These are phyloP conservation scores for Russula sp. DNA, from an alignment of 768 basidiomycete genomes.

Conservation along the genomic window DNA sequence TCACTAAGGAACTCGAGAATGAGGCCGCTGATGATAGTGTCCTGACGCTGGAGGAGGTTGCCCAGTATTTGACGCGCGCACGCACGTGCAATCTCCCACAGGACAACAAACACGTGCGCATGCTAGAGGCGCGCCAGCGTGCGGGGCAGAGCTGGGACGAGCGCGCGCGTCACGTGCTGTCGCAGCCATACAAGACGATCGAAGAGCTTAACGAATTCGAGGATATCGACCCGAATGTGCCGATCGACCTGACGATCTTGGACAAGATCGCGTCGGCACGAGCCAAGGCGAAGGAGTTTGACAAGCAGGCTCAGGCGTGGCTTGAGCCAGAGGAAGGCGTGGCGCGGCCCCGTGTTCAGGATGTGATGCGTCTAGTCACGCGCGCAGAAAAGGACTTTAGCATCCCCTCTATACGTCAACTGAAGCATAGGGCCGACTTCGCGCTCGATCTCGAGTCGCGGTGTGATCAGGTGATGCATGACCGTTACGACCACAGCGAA, in stretches of 20 bases:
- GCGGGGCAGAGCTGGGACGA: conserved; percentile 77
- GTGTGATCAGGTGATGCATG: conserved; percentile 68
- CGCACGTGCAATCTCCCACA: conserved; percentile 56
- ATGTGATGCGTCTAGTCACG: conserved; percentile 61
- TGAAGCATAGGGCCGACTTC: conserved; percentile 67
- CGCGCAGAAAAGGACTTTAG: conserved; percentile 74
- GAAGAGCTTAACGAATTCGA: conserved; percentile 72
- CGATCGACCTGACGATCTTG: conserved; percentile 61
- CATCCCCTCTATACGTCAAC: conserved; percentile 57
- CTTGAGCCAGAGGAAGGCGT: conserved; percentile 50
- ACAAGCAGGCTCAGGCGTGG: conserved; percentile 73
- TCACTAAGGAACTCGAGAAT: conserved; percentile 69
- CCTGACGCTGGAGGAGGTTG: conserved; percentile 72
- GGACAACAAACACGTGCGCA: conserved; percentile 59
- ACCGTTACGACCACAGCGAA: conserved; percentile 49
- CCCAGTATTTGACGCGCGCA: conserved; percentile 64
- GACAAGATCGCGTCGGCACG: conserved; percentile 59
- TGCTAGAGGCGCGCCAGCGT: conserved; percentile 56
- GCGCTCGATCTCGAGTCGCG: conserved; percentile 72
- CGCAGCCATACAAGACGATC: conserved; percentile 66
- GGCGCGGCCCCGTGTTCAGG: conserved; percentile 56
- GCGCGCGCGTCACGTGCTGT: conserved; percentile 57
- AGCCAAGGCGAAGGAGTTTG: conserved; percentile 69
- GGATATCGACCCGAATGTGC: conserved; percentile 56
- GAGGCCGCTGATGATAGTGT: conserved; percentile 57